Percentiles rank a stretch among this genome's conserved stretches.
phyloP scores from a whole-genome alignment of 139 green algal genomes.

The Asterochloris sp. region DNA sequence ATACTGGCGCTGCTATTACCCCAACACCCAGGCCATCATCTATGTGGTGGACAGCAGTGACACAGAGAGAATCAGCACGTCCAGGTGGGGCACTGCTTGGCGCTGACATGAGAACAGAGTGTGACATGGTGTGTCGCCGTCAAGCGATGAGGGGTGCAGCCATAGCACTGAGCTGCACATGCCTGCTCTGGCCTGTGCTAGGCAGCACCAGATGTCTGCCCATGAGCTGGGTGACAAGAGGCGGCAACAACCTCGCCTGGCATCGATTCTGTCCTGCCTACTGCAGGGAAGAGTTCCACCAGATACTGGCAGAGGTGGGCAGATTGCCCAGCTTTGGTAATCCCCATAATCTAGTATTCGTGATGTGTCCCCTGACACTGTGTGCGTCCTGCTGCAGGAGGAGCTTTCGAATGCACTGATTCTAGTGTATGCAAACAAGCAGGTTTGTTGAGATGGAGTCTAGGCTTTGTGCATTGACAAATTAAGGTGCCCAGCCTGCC shows the following conservation, averaged over 20 bases:
- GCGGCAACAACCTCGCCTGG: neutral
- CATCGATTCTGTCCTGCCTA: no score
- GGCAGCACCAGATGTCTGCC: no score
- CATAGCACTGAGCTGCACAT: neutral
- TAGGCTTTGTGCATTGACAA: no score
- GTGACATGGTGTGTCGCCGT: no score
- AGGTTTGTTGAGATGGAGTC: conserved; percentile 35
- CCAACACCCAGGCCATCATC: conserved; percentile 96
- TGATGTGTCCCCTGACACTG: no score
- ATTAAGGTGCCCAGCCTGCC: neutral
- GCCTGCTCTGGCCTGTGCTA: neutral
- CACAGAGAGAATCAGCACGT: conserved; percentile 85
- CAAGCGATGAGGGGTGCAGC: no score
- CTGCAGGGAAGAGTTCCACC: conserved; percentile 58
- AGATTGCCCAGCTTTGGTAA: no score
- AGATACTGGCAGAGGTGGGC: conserved; percentile 84
- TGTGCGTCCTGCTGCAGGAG: conserved; percentile 43
- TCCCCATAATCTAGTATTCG: no score
- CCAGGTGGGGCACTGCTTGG: conserved; percentile 13
- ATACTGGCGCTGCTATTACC: conserved; percentile 99
- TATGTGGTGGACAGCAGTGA: conserved; percentile 98
- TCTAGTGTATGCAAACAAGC: conserved; percentile 99
- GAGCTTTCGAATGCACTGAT: conserved; percentile 92
- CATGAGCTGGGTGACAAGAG: no score
- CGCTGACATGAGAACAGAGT: no score